Base-by-base conservation (phyloP, 164 flowering plant species). In the Macadamia integrifolia region DNA sequence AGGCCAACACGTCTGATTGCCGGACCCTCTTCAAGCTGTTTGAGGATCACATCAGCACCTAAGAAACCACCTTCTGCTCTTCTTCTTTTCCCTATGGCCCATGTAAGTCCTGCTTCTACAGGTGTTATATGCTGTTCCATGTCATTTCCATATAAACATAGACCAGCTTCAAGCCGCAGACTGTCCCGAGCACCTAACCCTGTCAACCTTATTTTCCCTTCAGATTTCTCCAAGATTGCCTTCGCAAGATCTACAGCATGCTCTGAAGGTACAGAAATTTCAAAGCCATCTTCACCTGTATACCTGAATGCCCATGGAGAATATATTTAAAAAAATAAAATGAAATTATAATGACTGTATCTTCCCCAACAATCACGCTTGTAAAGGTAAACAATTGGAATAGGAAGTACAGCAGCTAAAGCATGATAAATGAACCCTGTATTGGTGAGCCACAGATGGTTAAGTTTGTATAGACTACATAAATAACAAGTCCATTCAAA, bases 201-300 rank as follows among this genome's bases (percentile, higher is more conserved):
- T 55, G 99, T 94, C 70, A 92, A 67, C 78, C 99, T 83, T 46
- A 94, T 79, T 76, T 92, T 94, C 40, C 91, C 96, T 80, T 88
- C 98, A 4, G 97, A 94, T 77, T 87, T 92, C 73, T 92, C 98
- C 74, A 94, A 60, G 68, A 92, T 88, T 64, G 94, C 93, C 72
- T 92, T 94, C 46, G 98, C 86, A 69, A 94, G 91, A 73, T 92
- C 98, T 43, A 92, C 82, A 7, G 97, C 92, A 73, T 85, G 50
- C 76, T 94, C 99, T 1, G 93, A 86, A 56, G 98, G 99, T 62
- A 92, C 92, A 50, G 99, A 94, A 63, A 94, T 94, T 79, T 94
- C 99, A 71, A 94, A 94, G 52, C 99, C 99, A 83, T 94, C 99
- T 81, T 94, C 99, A 67, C 99, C 99, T 0, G 99, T 94, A 78